These are phyloP conservation scores for Grammothele lineata DNA, from an alignment of 768 basidiomycete species.

Conservation along the genomic window DNA sequence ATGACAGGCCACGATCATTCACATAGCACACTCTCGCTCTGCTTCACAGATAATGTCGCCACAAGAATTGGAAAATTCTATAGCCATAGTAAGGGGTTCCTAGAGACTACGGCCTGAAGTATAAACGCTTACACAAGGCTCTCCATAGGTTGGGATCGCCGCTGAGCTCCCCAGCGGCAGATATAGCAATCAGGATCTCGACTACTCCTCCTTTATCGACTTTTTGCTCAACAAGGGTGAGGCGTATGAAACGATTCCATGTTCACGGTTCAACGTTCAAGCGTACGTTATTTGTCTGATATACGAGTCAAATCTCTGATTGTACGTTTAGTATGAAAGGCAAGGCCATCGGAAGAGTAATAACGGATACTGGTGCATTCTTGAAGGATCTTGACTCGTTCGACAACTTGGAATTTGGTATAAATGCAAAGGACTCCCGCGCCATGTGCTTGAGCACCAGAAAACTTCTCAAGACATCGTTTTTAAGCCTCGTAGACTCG, in stretches of 20 bases:
- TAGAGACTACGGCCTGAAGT: too few species aligned
- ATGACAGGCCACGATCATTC: too few species aligned
- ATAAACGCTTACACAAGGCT: too few species aligned
- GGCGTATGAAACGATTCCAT: slow-evolving; percentile 29
- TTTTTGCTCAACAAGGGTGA: slow-evolving; percentile 32
- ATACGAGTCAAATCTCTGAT: too few species aligned
- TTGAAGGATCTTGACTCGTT: slow-evolving; percentile 34
- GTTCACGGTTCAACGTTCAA: slow-evolving; percentile 31
- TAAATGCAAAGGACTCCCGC: slow-evolving; percentile 32
- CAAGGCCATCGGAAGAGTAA: slow-evolving; percentile 9
- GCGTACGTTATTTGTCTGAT: slow-evolving; percentile 23
- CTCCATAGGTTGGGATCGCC: too few species aligned
- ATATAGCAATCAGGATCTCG: slow-evolving; percentile 27
- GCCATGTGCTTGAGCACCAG: slow-evolving; percentile 32
- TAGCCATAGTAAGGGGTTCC: too few species aligned
- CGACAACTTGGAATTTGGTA: slow-evolving; percentile 38
- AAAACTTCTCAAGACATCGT: slow-evolving; percentile 35
- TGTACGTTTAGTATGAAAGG: not conserved
- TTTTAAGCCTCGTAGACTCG: slow-evolving; percentile 42
- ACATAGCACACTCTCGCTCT: too few species aligned
- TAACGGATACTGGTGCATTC: slow-evolving; percentile 31
- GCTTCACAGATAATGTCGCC: too few species aligned
- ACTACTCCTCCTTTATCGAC: slow-evolving; percentile 32
- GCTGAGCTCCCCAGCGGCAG: too few species aligned
- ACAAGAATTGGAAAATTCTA: too few species aligned